Conservation (phyloP, 768 basidiomycete genomes). For the Pisolithus marmoratus region DNA sequence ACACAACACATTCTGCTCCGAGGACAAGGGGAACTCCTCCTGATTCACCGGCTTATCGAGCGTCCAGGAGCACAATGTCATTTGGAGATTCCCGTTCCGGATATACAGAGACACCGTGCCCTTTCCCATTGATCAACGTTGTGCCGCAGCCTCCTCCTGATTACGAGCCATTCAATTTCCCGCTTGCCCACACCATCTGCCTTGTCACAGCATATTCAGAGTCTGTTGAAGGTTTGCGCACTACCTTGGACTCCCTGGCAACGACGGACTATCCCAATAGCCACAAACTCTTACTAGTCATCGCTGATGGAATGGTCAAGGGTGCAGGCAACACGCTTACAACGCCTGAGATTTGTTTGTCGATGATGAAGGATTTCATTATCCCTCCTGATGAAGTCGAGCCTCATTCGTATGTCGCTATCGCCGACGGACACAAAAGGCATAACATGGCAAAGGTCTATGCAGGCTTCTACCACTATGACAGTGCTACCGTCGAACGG, state of each 20-base stretch:
- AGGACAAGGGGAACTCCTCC: slow-evolving; percentile 59
- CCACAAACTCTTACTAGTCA: slow-evolving; percentile 92
- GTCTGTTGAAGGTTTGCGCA: slow-evolving; percentile 91
- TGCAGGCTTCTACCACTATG: slow-evolving; percentile 96
- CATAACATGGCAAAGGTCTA: slow-evolving; percentile 99
- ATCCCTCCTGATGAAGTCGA: slow-evolving; percentile 79
- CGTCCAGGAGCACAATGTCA: slow-evolving; percentile 80
- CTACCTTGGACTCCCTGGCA: slow-evolving; percentile 95
- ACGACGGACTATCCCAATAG: slow-evolving; percentile 98
- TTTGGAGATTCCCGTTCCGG: slow-evolving; percentile 48
- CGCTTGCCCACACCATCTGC: slow-evolving; percentile 88
- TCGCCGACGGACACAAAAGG: slow-evolving; percentile 98
- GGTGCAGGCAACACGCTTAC: slow-evolving; percentile 85
- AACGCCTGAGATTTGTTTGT: slow-evolving; percentile 89
- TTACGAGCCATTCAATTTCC: slow-evolving; percentile 94
- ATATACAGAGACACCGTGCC: slow-evolving; percentile 70
- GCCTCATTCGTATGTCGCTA: slow-evolving; percentile 93
- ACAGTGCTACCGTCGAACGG: slow-evolving; percentile 80
- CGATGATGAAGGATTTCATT: slow-evolving; percentile 97
- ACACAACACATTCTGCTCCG: slow-evolving; percentile 43
- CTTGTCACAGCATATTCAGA: slow-evolving; percentile 99
- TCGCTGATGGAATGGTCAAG: slow-evolving; percentile 98
- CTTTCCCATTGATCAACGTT: slow-evolving; percentile 88
- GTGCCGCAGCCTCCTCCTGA: slow-evolving; percentile 90
- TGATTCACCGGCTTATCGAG: slow-evolving; percentile 61